These are phyloP conservation scores for Xylaria sp. DNA, from an alignment of 2,329 filamentous ascomycete genomes.

Conservation along the genomic window DNA sequence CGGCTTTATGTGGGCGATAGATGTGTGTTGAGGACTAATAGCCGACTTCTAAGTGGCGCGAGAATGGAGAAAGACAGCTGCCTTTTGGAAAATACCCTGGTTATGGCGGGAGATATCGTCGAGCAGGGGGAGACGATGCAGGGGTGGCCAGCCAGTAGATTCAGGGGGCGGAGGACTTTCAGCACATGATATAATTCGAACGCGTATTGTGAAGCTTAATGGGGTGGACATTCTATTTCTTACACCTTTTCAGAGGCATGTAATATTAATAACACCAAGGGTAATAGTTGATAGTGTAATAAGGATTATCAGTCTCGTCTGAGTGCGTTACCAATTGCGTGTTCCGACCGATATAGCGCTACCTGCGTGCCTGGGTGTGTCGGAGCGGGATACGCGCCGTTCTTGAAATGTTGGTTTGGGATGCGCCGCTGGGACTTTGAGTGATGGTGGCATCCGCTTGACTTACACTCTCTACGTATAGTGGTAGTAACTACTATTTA, in stretches of 20 bases:
- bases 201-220: neutral
- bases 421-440: constrained; percentile 14
- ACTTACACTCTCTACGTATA: neutral
- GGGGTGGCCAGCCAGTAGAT: constrained; percentile 62
- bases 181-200: neutral
- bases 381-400: no score
- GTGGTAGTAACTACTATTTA: neutral
- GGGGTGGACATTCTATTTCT: no score
- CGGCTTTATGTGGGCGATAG: constrained; percentile 61
- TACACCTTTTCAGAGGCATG: no score
- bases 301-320: no score
- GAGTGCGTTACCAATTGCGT: no score
- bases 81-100: constrained; percentile 67
- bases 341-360: no score
- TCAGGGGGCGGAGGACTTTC: constrained; percentile 1
- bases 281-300: no score
- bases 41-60: constrained; percentile 63
- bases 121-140: constrained; percentile 63
- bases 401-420: constrained; percentile 9
- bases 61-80: constrained; percentile 64
- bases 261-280: no score
- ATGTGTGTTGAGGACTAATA: constrained; percentile 64
- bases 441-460: neutral
- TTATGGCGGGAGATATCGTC: constrained; percentile 67
- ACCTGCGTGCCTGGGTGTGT: no score